These are phyloP conservation scores for Grammothele lineata DNA, from an alignment of 768 basidiomycete genomes.

Conservation along the genomic window DNA sequence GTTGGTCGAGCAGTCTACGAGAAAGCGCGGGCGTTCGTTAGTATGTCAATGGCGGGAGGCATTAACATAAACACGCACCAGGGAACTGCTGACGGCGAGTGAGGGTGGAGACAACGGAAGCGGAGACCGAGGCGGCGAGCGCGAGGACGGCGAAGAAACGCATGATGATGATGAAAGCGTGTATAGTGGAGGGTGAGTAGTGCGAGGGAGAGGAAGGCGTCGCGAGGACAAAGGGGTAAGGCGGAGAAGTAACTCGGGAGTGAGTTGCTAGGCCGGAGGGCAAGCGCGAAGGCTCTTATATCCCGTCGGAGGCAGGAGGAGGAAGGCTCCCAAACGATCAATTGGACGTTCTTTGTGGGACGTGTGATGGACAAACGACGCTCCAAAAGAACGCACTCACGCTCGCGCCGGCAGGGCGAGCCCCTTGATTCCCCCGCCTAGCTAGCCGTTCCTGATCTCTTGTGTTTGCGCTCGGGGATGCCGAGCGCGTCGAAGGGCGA, in stretches of 20 bases:
- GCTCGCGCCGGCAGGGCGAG: too few species aligned
- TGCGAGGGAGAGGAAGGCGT: constrained; percentile 8
- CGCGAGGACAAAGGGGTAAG: constrained; percentile 10
- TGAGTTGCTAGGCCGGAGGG: constrained; percentile 15
- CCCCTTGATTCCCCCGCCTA: too few species aligned
- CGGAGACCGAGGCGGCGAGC: constrained; percentile 33
- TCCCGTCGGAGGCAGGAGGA: too few species aligned
- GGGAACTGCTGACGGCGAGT: constrained; percentile 11
- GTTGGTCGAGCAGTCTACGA: constrained; percentile 44
- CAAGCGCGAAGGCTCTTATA: constrained; percentile 12
- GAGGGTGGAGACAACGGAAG: constrained; percentile 13
- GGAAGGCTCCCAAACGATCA: too few species aligned
- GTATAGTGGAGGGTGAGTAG: too few species aligned
- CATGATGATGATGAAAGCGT: constrained; percentile 35
- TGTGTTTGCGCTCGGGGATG: too few species aligned
- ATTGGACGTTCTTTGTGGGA: too few species aligned
- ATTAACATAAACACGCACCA: constrained; percentile 2
- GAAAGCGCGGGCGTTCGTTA: not conserved
- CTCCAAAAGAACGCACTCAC: too few species aligned
- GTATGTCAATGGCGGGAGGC: not conserved
- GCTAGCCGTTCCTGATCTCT: too few species aligned
- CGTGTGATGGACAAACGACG: too few species aligned
- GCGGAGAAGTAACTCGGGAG: constrained; percentile 9
- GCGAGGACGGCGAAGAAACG: constrained; percentile 42
- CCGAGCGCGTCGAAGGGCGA: too few species aligned